These are phyloP conservation scores for Clonostachys rhizophaga DNA, from an alignment of 2,329 filamentous ascomycete species.

Conservation along the genomic window DNA sequence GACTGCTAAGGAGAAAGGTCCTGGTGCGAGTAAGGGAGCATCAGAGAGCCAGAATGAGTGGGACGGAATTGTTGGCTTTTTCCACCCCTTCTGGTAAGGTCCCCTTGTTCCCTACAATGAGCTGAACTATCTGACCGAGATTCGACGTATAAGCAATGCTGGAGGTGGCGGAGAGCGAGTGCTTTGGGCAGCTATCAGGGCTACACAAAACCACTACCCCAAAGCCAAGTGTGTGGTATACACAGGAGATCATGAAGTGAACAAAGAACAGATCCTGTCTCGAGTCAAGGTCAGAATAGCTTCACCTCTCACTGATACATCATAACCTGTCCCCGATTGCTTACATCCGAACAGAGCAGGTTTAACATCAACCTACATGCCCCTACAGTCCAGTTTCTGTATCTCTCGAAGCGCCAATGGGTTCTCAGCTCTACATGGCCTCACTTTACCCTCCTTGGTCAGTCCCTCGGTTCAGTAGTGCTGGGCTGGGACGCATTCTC, in stretches of 20 bases:
- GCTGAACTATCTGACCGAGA: background rate
- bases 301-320: background rate
- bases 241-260: constrained; percentile 87
- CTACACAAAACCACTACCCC: constrained; percentile 85
- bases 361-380: constrained; percentile 91
- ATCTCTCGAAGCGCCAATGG: constrained; percentile 82
- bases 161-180: constrained; percentile 94
- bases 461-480: constrained; percentile 82
- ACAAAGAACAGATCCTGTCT: constrained; percentile 72
- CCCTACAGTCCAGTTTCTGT: constrained; percentile 81
- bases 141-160: constrained; percentile 63
- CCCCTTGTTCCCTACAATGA: background rate
- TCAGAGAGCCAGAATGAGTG: constrained; percentile 44
- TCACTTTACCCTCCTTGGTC: constrained; percentile 88
- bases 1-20: background rate
- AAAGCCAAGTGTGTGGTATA: constrained; percentile 88
- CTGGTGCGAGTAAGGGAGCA: background rate
- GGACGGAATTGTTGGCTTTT: constrained; percentile 88
- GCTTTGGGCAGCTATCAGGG: constrained; percentile 90
- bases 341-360: constrained; percentile 49
- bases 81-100: constrained; percentile 90
- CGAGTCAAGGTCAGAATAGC: constrained; percentile 60
- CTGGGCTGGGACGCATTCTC: constrained; percentile 90
- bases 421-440: constrained; percentile 87
- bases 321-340: constrained; percentile 5